Base-by-base conservation (phyloP, 768 basidiomycete species). In the Russula olivacea region DNA sequence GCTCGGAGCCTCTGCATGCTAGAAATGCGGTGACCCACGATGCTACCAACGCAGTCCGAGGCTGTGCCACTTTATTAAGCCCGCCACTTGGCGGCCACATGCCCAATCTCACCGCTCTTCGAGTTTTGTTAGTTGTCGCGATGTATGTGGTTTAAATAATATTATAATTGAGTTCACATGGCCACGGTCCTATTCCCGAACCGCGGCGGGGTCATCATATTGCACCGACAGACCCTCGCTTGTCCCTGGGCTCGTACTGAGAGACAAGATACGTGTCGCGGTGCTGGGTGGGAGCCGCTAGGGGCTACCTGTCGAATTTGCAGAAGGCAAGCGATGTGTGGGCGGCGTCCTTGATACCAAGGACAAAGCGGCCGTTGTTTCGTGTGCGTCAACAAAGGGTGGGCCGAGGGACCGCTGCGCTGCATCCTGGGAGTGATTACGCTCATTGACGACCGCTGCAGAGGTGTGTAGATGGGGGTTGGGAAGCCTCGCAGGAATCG, bases 201-300 rank as follows among this genome's bases (percentile, higher is more conserved):
- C 11, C 48, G 65, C 53, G 43, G 57, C 19, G 9, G 41, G 8
- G 61, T 43, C 19, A n/a, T n/a, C n/a, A 17, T 68, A 62, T 40
- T 59, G 65, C 58, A 60, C 30, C 1, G 65, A 66, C 15, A 67
- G 34, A 23, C 61, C 67, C 41, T 66, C 66, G 23, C 63, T 66
- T 45, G 57, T 52, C 17, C 57, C 34, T 3, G 63, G 63, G 50
- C 66, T 66, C 59, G 21, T 21, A 3, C 23, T 55, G 58, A 66
- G 58, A 3, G 58, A 30, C 14, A 40, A 9, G 17, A 47, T 2
- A n/a, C n/a, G n/a, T n/a, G n/a, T n/a, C n/a, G n/a, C n/a, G n/a
- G 12, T 34, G 63, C 55, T 36, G 4, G 15, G 9, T 2, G 57
- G 25, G 11, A n/a, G n/a, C 3, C 49, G 63, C 32, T 38, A 1